A percentile compares a stretch with the other conserved stretches of the same genome.
These are phyloP conservation scores for Penicillium manginii DNA, from an alignment of 495 filamentous ascomycete species.

Conservation along the genomic window DNA sequence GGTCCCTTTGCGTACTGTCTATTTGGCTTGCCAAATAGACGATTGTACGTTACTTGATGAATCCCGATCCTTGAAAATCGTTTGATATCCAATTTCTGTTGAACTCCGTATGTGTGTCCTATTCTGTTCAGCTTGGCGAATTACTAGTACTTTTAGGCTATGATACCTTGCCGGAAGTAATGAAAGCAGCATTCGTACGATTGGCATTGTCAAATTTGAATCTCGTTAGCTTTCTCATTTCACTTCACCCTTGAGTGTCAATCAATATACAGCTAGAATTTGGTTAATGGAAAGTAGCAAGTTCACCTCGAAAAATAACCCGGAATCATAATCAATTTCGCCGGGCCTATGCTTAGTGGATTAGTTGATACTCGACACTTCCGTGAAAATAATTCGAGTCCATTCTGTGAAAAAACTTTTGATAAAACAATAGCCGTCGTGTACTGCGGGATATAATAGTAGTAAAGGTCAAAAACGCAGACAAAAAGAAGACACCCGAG, in stretches of 20 bases:
- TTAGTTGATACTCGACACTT: neutral
- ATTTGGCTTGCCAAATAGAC: conserved; percentile 14
- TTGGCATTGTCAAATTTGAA: neutral
- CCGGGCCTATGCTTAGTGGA: neutral
- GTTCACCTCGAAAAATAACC: no score
- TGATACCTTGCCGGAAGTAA: neutral
- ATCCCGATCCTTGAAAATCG: conserved; percentile 4
- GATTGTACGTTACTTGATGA: conserved; percentile 23
- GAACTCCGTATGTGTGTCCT: neutral
- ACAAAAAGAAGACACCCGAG: conserved; percentile 6
- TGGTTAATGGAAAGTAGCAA: no score
- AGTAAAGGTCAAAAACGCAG: conserved; percentile 4
- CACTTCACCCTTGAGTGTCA: neutral
- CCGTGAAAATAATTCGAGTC: conserved; percentile 1
- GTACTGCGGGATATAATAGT: conserved; percentile 36
- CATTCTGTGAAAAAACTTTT: conserved; percentile 8
- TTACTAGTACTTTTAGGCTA: neutral
- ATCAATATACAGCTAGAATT: no score
- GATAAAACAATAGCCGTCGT: conserved; percentile 24
- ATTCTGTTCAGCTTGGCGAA: neutral
- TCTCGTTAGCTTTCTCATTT: neutral
- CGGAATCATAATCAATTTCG: no score
- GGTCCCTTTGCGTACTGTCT: conserved; percentile 8
- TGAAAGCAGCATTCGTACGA: neutral
- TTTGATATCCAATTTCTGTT: conserved; percentile 20